Evolutionary conservation across 169 alveolate species (phyloP).

Genomic region (Ichthyophthirius multifiliis): DNA sequence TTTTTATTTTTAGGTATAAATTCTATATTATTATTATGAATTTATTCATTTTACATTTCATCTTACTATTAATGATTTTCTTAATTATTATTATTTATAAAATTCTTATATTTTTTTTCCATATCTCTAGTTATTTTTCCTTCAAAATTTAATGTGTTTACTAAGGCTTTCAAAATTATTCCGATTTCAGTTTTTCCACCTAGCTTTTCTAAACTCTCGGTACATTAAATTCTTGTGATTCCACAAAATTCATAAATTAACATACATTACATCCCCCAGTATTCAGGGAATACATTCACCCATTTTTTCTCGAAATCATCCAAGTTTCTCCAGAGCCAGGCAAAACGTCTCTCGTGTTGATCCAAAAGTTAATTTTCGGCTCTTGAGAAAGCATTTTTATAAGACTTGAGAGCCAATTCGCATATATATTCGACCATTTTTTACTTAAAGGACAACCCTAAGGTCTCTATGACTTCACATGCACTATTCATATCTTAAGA

Average conservation of each 20-base stretch:
- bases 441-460: slow-evolving; percentile 49
- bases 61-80: not conserved
- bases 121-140: slow-evolving; percentile 50
- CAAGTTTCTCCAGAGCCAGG: slow-evolving; percentile 68
- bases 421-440: slow-evolving; percentile 59
- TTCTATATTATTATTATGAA: not conserved
- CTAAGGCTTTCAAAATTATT: slow-evolving; percentile 49
- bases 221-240: slow-evolving; percentile 51
- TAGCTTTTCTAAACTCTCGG: slow-evolving; percentile 44
- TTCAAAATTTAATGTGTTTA: slow-evolving; percentile 69
- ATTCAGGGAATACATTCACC: slow-evolving; percentile 57
- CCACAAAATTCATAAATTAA: slow-evolving; percentile 75
- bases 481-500: slow-evolving; percentile 56
- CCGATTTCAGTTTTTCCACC: slow-evolving; percentile 42
- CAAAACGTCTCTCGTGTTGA: slow-evolving; percentile 65
- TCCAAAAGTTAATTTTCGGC: slow-evolving; percentile 63
- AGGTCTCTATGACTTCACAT: slow-evolving; percentile 67
- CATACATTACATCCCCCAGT: slow-evolving; percentile 58
- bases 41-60: not conserved
- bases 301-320: slow-evolving; percentile 60
- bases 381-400: slow-evolving; percentile 36
- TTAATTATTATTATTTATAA: not conserved
- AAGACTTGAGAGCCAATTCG: slow-evolving; percentile 46
- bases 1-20: not conserved
- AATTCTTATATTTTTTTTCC: slow-evolving; percentile 23